These are phyloP conservation scores for Chlamydomonas reinhardtii DNA, from an alignment of 163 green algal species.

Conservation along the genomic window DNA sequence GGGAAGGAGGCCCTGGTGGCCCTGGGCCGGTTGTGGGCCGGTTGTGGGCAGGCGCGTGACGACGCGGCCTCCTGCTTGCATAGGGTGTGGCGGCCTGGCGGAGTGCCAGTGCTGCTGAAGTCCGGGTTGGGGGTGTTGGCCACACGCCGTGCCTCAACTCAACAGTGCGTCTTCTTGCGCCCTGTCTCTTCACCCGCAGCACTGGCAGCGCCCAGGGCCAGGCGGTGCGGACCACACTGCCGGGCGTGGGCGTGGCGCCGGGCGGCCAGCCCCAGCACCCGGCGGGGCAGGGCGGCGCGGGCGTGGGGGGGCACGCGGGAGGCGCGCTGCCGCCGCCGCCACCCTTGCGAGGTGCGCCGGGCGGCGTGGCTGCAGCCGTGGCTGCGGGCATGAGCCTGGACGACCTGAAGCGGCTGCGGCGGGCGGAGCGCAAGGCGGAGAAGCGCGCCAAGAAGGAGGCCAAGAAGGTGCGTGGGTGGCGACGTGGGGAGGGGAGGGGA, in stretches of 20 bases:
- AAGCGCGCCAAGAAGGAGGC: slow-evolving; percentile 35
- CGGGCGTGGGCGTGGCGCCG: slow-evolving; percentile 7
- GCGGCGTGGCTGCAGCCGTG: background rate
- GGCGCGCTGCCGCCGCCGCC: slow-evolving; percentile 1
- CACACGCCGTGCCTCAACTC: too few species aligned
- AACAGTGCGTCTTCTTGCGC: background rate
- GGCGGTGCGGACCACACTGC: slow-evolving; percentile 17
- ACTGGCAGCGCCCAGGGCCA: background rate
- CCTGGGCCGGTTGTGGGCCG: too few species aligned
- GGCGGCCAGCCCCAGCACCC: background rate
- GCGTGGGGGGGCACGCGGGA: background rate
- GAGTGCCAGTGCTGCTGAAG: too few species aligned
- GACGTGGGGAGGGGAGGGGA: background rate
- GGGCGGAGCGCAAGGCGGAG: slow-evolving; percentile 14
- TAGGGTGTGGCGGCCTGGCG: too few species aligned
- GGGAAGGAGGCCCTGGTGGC: too few species aligned
- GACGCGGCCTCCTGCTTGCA: too few species aligned
- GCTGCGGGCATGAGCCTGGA: slow-evolving; percentile 1
- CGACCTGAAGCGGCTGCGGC: slow-evolving; percentile 12
- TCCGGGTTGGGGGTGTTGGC: too few species aligned
- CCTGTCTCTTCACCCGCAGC: background rate
- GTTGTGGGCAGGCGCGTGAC: too few species aligned
- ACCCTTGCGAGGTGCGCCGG: background rate
- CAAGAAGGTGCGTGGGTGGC: slow-evolving; percentile 12
- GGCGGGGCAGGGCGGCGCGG: background rate